These are phyloP conservation scores for Erucastrum elatum DNA, from an alignment of 345 rosid genomes.

Conservation along the genomic window DNA sequence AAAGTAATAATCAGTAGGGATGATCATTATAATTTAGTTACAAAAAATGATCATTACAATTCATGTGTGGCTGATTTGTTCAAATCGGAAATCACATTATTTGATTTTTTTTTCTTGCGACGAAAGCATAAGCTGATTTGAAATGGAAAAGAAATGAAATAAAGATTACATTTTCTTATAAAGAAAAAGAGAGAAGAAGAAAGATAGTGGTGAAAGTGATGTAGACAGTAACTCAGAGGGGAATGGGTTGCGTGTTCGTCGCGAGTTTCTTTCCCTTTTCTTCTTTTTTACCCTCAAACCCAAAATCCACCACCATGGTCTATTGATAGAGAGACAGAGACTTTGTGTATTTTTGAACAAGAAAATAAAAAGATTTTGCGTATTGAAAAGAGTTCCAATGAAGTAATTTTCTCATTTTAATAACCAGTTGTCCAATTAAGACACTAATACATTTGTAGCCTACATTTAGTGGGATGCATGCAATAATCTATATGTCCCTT, in stretches of 20 bases:
- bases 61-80: background rate
- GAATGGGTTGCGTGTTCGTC: constrained; percentile 44
- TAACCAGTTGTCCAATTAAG: too few relatives aligned
- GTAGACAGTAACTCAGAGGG: constrained; percentile 30
- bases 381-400: background rate
- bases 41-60: background rate
- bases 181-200: background rate
- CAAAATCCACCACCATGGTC: background rate
- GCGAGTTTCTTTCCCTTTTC: constrained; percentile 35
- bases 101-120: background rate
- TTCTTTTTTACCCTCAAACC: background rate
- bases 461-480: background rate
- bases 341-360: background rate
- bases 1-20: background rate
- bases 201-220: background rate
- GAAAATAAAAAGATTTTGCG: background rate
- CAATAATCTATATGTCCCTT: background rate
- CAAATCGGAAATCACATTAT: background rate
- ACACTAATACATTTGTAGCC: background rate
- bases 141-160: background rate
- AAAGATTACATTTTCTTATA: background rate
- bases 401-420: background rate
- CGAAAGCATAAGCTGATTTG: background rate
- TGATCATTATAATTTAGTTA: background rate
- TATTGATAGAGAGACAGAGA: background rate